Evolutionary conservation across 2,329 filamentous ascomycete genomes (phyloP).

Genomic region (Phoma sp.): DNA sequence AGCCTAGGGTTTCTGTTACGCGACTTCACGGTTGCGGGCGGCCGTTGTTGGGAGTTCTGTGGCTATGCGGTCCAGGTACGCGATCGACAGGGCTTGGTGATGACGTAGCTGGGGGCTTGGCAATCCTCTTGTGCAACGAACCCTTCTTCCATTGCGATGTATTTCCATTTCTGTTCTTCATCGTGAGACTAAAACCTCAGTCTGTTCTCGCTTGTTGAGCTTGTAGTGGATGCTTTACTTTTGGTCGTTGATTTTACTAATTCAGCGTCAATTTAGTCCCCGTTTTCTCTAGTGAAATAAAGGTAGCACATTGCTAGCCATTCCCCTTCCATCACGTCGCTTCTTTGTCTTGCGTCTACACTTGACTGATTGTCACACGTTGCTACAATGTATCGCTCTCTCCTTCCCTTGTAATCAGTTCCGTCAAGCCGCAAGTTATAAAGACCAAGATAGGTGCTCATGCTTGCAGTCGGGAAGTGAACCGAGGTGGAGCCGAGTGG

Average conservation of each 20-base stretch:
- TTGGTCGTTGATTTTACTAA: no score
- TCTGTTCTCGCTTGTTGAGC: no score
- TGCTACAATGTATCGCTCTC: background rate
- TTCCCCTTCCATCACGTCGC: background rate
- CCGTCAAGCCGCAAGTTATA: background rate
- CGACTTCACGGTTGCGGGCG: constrained; percentile 3
- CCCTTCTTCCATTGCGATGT: no score
- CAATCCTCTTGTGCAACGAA: background rate
- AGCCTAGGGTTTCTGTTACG: constrained; percentile 4
- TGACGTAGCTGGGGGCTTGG: constrained; percentile 26
- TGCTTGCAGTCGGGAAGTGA: background rate
- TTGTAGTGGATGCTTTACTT: no score
- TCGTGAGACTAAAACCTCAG: no score
- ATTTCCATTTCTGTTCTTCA: no score
- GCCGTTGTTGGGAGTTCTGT: background rate
- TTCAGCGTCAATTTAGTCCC: no score
- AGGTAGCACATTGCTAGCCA: background rate
- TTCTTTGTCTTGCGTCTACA: background rate
- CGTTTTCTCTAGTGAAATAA: no score
- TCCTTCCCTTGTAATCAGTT: background rate
- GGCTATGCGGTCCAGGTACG: constrained; percentile 9
- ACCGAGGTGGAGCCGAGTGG: background rate
- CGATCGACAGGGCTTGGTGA: constrained; percentile 17
- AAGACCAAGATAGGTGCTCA: background rate
- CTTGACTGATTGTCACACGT: background rate